Evolutionary conservation across 169 alveolate genomes (phyloP), one percentile per base, ranked within the genome.

Genomic region (Toxoplasma gondii): DNA sequence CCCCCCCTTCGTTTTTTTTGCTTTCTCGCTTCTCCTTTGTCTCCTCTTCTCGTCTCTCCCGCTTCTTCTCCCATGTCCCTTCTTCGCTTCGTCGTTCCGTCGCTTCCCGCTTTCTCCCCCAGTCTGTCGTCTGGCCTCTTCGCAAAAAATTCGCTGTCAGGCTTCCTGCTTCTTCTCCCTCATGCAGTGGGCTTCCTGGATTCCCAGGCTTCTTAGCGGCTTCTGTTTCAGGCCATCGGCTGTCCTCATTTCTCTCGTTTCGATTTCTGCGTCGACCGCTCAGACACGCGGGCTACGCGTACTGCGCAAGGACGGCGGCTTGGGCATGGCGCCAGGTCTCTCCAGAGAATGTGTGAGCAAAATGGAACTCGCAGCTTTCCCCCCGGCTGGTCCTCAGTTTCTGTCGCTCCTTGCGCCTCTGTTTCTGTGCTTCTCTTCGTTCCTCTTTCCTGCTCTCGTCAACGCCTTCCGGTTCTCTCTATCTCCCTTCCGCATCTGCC

Each of bases 261-360:
- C 41, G 34, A 41, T 39, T 43, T 82, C 10, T 38, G 4, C 90
- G 38, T 38, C 27, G 24, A 29, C 27, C 22, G 38, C 41, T 36
- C 90, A 88, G 93, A 27, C 94, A 91, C 34, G 94, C 94, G 16
- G 94, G 94, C 67, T 91, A 91, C 38, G n/a, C 36, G 80, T 91
- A 69, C 90, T 91, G 88, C 80, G 94, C 88, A 10, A 31, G 7
- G 24, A 91, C 94, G 0, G 94, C 94, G 29, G 94, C 94, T 31
- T 67, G 74, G 88, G 78, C 88, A 19, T 91, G 94, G 94, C 38
- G 36, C 44, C 54, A 91, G 36, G 74, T 91, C 43, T 44, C 70
- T 31, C 80, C 88, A 12, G 22, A 41, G 38, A 67, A 29, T 7
- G 80, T 88, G 93, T 88, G 27, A 24, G 84, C 27, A 9, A 7